A percentile compares a stretch with the other conserved stretches of the same genome.
phyloP scores from a whole-genome alignment of 1,139 yeast species.

The Schizosaccharomyces versatilis region DNA sequence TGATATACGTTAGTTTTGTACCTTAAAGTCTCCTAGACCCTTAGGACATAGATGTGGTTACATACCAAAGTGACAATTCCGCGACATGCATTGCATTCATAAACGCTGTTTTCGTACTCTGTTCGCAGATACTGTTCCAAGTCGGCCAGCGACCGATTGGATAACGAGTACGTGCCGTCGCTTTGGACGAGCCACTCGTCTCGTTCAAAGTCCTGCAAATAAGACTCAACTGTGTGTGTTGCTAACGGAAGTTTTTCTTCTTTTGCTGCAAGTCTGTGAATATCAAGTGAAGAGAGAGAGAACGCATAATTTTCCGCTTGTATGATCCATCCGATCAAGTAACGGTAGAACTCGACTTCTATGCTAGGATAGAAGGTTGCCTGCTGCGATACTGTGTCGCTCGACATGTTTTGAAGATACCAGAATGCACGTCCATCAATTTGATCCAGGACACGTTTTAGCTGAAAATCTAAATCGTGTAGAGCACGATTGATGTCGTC shows the following conservation, averaged over 20 bases:
- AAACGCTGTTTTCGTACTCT: background rate
- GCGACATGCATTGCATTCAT: slow-evolving; percentile 1
- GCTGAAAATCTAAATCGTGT: background rate
- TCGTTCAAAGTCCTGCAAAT: background rate
- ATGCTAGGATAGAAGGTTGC: background rate
- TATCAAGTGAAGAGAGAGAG: background rate
- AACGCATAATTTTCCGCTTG: background rate
- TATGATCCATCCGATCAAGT: background rate
- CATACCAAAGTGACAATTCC: background rate
- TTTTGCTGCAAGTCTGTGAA: background rate
- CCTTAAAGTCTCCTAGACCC: background rate
- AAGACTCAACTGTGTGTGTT: background rate
- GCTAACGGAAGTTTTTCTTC: background rate
- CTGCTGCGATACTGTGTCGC: background rate
- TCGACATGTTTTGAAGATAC: background rate
- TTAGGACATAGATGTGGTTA: background rate
- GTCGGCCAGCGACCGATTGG: background rate
- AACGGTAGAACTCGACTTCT: background rate
- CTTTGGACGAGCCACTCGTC: background rate
- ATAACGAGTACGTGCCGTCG: background rate
- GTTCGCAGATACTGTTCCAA: background rate
- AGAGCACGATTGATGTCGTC: background rate
- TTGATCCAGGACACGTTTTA: background rate
- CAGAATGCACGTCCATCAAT: background rate
- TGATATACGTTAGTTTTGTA: background rate